Percentiles rank a stretch among this genome's conserved stretches.
Evolutionary conservation across 2,329 filamentous ascomycete genomes (phyloP).

Genomic region (Parasarocladium wereldwijsianum): DNA sequence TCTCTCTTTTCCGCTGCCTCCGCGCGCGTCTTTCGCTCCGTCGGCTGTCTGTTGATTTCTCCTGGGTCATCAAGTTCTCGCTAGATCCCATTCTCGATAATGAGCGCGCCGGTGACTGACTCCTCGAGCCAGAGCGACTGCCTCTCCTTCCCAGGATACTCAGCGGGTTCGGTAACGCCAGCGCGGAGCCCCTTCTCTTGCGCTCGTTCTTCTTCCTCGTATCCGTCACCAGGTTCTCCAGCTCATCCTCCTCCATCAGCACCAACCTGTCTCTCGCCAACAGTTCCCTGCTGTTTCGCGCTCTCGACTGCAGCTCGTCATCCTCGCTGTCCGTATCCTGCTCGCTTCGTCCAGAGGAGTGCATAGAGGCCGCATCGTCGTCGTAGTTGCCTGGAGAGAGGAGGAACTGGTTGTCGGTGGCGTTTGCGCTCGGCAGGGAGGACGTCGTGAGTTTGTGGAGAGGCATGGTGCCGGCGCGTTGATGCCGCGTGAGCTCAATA

Average conservation of each 20-base stretch:
- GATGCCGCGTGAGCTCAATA: no score
- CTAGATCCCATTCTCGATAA: no score
- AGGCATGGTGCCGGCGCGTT: constrained; percentile 11
- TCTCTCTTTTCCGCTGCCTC: constrained; percentile 37
- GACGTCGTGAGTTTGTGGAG: constrained; percentile 10
- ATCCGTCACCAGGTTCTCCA: constrained; percentile 43
- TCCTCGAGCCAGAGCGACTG: constrained; percentile 19
- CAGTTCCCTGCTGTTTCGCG: constrained; percentile 55
- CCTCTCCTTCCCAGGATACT: constrained; percentile 25
- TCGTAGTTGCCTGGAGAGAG: constrained; percentile 52
- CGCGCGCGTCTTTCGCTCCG: constrained; percentile 26
- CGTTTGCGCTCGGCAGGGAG: constrained; percentile 8
- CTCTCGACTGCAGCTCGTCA: constrained; percentile 50
- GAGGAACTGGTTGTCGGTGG: constrained; percentile 27
- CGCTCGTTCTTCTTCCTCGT: constrained; percentile 34
- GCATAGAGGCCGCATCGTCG: constrained; percentile 52
- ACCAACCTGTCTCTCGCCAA: constrained; percentile 55
- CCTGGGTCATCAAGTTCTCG: constrained; percentile 34
- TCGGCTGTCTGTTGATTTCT: constrained; percentile 12
- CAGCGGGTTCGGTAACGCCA: constrained; percentile 35
- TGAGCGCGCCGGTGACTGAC: no score
- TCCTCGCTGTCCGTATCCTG: constrained; percentile 68
- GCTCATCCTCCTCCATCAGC: constrained; percentile 62
- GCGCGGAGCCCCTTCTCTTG: constrained; percentile 32
- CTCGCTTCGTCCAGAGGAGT: constrained; percentile 51